Evolutionary conservation across 2,329 filamentous ascomycete species (phyloP), one percentile per base, ranked within the genome.

Genomic region (Cordyceps fumosorosea): DNA sequence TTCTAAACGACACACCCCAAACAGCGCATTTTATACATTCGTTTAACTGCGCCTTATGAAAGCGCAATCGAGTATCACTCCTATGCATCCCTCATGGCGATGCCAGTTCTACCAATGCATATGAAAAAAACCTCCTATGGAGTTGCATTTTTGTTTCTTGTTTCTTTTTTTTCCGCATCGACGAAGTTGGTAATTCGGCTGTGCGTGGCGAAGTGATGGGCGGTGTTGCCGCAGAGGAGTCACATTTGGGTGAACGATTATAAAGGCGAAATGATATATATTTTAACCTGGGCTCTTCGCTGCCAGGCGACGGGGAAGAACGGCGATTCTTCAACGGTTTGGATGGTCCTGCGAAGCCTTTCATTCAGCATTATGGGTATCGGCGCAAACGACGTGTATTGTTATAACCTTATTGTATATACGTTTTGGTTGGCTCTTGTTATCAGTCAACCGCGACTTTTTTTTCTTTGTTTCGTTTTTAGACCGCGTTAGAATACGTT

Each of bases 351-450:
- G 40, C 42, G 42, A 50, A 54, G 40, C 47, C 26, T 56, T 5
- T 54, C 59, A 56, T 55, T 61, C 59, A 55, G 59, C 59, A 61
- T 61, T 44, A 61, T 42, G 59, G 59, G 44, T 48, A 56, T 56
- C 44, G 59, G 59, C 59, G 59, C 59, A 61, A 61, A 60, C 32
- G 40, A 50, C 37, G 29, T 61, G 47, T 61, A 55, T 61, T 56
- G 51, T 37, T 40, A 50, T 56, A 52, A 55, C n/a, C 11, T 61
- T 56, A 42, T 56, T 56, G 44, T 61, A 56, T 56, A 61, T 61
- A 61, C 26, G 29, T 22, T 32, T 29, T 42, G 51, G 59, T 32
- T 29, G 42, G 29, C 48, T 61, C 14, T 42, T 37, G 20, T 60
- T 22, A 54, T 20, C 24, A 34, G 22, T 52, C 26, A 8, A 60